Percentiles rank a stretch among this genome's conserved stretches.
Evolutionary conservation across 2,329 filamentous ascomycete genomes (phyloP).

Genomic region (Aureobasidium sp.): DNA sequence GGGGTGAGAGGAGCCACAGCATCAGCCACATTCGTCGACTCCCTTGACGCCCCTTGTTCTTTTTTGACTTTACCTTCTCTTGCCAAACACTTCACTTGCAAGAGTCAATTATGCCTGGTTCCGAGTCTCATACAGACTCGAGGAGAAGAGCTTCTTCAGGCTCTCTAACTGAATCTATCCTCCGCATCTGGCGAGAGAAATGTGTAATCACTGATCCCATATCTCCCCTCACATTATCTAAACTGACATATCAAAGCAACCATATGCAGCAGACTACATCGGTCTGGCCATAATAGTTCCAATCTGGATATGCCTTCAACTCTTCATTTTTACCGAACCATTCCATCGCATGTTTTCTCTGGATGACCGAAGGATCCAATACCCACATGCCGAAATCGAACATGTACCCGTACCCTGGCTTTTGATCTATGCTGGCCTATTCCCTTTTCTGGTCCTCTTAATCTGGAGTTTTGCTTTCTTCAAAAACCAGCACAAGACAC

Average conservation of each 20-base stretch:
- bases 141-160: constrained; percentile 3
- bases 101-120: constrained; percentile 13
- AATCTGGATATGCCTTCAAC: constrained; percentile 54
- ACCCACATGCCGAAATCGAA: constrained; percentile 76
- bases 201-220: background rate
- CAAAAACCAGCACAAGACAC: constrained; percentile 64
- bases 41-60: background rate
- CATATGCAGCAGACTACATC: constrained; percentile 82
- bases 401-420: constrained; percentile 71
- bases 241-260: constrained; percentile 45
- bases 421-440: constrained; percentile 66
- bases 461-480: constrained; percentile 52
- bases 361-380: constrained; percentile 75
- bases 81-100: background rate
- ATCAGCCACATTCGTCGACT: background rate
- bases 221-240: background rate
- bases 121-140: constrained; percentile 13
- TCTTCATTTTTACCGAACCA: constrained; percentile 64
- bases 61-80: background rate
- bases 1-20: background rate
- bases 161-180: constrained; percentile 2
- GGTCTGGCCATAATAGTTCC: constrained; percentile 63
- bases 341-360: constrained; percentile 95
- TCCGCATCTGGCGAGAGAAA: constrained; percentile 15
- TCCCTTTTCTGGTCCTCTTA: constrained; percentile 61